Conservation (phyloP, 495 filamentous ascomycete species). For the Amorphotheca resinae region DNA sequence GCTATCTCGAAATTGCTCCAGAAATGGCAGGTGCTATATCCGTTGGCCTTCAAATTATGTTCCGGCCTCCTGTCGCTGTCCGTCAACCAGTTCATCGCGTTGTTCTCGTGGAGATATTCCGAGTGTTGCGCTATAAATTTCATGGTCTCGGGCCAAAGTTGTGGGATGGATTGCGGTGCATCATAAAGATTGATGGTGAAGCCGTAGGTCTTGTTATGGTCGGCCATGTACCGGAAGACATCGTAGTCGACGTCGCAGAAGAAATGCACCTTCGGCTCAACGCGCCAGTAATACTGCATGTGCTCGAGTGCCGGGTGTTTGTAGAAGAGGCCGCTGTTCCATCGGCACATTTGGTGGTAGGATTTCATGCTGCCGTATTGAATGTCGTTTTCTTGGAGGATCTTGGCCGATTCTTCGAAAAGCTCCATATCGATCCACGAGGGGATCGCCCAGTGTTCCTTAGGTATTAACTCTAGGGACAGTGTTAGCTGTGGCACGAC, state of each 20-base stretch:
- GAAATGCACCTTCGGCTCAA: conserved; percentile 98
- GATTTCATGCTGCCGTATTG: conserved; percentile 81
- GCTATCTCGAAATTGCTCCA: conserved; percentile 99
- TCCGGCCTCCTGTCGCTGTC: conserved; percentile 67
- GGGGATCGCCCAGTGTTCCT: conserved; percentile 88
- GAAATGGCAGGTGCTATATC: conserved; percentile 99
- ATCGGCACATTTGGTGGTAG: conserved; percentile 99
- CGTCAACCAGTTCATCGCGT: conserved; percentile 76
- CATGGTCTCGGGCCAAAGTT: conserved; percentile 88
- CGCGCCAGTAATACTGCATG: conserved; percentile 93
- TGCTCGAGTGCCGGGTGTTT: conserved; percentile 79
- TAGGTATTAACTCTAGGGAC: conserved; percentile 63
- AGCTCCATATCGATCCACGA: conserved; percentile 84
- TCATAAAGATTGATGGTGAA: conserved; percentile 99
- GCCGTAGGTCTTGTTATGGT: conserved; percentile 96
- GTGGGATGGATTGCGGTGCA: conserved; percentile 67
- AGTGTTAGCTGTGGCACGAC: conserved; percentile 1
- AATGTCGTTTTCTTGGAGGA: conserved; percentile 71
- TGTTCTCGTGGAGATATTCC: conserved; percentile 68
- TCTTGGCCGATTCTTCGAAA: conserved; percentile 69
- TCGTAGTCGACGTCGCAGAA: conserved; percentile 99
- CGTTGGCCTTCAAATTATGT: conserved; percentile 66
- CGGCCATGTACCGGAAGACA: conserved; percentile 95
- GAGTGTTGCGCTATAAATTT: conserved; percentile 81
- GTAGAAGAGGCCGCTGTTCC: conserved; percentile 98